phyloP scores from a whole-genome alignment of 495 filamentous ascomycete genomes.

The Cenococcum geophilum region DNA sequence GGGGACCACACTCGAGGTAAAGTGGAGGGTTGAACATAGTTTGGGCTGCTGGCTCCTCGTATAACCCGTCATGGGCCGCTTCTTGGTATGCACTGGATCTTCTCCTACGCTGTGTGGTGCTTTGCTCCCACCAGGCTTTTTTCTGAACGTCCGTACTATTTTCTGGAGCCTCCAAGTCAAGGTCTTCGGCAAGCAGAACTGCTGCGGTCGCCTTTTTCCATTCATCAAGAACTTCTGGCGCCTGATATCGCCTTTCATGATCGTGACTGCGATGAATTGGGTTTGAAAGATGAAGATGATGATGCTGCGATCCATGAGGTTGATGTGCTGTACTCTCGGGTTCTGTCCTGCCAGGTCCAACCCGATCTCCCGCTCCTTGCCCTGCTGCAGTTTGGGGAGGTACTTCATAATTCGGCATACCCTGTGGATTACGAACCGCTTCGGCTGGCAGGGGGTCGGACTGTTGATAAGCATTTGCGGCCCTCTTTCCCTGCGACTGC shows the following conservation, averaged over 20 bases:
- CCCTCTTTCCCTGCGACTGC: conserved; percentile 8
- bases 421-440: conserved; percentile 21
- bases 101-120: conserved; percentile 16
- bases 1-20: conserved; percentile 81
- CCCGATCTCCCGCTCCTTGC: conserved; percentile 22
- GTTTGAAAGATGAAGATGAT: conserved; percentile 26
- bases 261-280: conserved; percentile 31
- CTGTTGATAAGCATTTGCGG: conserved; percentile 11
- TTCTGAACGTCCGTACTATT: conserved; percentile 10
- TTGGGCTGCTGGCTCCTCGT: conserved; percentile 30
- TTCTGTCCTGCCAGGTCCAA: conserved; percentile 28
- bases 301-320: conserved; percentile 20
- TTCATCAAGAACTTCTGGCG: conserved; percentile 34
- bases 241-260: conserved; percentile 27
- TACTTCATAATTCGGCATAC: conserved; percentile 14
- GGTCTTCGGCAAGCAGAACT: conserved; percentile 27
- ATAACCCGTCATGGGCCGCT: conserved; percentile 33
- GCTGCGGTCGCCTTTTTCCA: conserved; percentile 34
- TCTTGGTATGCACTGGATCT: conserved; percentile 12
- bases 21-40: conserved; percentile 76
- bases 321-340: conserved; percentile 5
- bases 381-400: conserved; percentile 29
- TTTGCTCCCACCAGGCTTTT: conserved; percentile 38
- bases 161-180: conserved; percentile 30
- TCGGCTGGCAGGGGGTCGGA: conserved; percentile 24